These are phyloP conservation scores for Biancaea sappan DNA, from an alignment of 306 rosid genomes.

Conservation along the genomic window DNA sequence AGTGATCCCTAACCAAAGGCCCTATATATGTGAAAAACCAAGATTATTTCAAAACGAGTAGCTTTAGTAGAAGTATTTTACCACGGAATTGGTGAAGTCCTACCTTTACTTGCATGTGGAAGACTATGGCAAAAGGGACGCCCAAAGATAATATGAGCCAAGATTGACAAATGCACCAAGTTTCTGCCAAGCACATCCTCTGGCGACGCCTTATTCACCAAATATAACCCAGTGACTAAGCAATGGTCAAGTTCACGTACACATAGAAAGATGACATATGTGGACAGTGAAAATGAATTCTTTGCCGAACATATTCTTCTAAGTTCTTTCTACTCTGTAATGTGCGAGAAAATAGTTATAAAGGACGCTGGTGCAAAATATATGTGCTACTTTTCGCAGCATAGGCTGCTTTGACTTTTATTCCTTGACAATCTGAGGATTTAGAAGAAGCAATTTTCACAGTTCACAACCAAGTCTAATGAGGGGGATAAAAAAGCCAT, in stretches of 20 bases:
- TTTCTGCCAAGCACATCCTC: slow-evolving; percentile 55
- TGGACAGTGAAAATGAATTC: not conserved
- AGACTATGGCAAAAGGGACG: slow-evolving; percentile 31
- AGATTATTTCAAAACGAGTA: not conserved
- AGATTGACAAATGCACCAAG: slow-evolving; percentile 48
- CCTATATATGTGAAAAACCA: slow-evolving; percentile 29
- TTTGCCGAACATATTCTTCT: not conserved
- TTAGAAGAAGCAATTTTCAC: not conserved
- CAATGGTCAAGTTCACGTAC: not conserved
- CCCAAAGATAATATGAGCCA: slow-evolving; percentile 45
- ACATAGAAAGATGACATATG: not conserved
- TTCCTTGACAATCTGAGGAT: not conserved
- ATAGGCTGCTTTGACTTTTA: not conserved
- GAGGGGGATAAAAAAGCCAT: not conserved
- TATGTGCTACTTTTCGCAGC: not conserved
- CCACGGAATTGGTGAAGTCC: slow-evolving; percentile 6
- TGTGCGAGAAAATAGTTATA: too few species aligned
- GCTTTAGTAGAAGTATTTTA: not conserved
- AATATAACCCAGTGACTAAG: not conserved
- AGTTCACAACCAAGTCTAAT: not conserved
- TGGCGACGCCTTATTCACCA: slow-evolving; percentile 37
- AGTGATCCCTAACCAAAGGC: slow-evolving; percentile 47
- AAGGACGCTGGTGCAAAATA: not conserved
- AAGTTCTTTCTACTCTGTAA: too few species aligned
- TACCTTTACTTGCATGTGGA: slow-evolving; percentile 44